Conservation (phyloP, 768 basidiomycete genomes). For the Leccinum barrowsii region DNA sequence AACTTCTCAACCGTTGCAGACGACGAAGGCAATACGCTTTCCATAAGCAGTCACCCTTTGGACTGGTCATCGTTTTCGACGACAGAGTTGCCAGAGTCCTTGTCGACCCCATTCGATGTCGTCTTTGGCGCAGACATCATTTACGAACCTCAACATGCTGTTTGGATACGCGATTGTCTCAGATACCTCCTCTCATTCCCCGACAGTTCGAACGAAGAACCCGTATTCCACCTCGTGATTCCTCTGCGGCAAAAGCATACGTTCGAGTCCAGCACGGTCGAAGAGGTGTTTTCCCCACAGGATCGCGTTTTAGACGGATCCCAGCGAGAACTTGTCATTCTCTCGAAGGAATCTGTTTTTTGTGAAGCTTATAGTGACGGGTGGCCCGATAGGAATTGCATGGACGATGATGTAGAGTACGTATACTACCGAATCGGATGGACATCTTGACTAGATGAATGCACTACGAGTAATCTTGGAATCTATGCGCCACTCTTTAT, state of each 20-base stretch:
- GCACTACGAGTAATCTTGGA: neutral
- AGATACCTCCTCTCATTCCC: constrained; percentile 34
- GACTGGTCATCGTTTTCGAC: constrained; percentile 38
- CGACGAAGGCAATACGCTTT: neutral
- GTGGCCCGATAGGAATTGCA: constrained; percentile 26
- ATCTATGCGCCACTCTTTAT: neutral
- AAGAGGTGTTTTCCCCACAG: constrained; percentile 44
- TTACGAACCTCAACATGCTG: constrained; percentile 48
- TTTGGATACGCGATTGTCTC: constrained; percentile 45
- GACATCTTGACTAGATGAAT: constrained; percentile 25
- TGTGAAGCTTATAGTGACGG: constrained; percentile 42
- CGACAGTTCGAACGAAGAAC: neutral
- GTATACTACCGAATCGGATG: constrained; percentile 72
- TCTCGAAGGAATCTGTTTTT: constrained; percentile 50
- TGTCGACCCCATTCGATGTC: constrained; percentile 42
- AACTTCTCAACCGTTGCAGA: constrained; percentile 29
- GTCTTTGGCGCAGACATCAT: constrained; percentile 53
- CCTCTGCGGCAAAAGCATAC: constrained; percentile 66
- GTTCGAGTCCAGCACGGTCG: constrained; percentile 56
- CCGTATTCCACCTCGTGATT: constrained; percentile 69
- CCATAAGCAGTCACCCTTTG: constrained; percentile 29
- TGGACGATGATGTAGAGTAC: constrained; percentile 59
- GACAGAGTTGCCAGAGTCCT: constrained; percentile 13
- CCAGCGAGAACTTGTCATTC: constrained; percentile 41
- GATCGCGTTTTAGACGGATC: neutral